Conservation (phyloP, 345 rosid genomes). For the Populus nigra region DNA sequence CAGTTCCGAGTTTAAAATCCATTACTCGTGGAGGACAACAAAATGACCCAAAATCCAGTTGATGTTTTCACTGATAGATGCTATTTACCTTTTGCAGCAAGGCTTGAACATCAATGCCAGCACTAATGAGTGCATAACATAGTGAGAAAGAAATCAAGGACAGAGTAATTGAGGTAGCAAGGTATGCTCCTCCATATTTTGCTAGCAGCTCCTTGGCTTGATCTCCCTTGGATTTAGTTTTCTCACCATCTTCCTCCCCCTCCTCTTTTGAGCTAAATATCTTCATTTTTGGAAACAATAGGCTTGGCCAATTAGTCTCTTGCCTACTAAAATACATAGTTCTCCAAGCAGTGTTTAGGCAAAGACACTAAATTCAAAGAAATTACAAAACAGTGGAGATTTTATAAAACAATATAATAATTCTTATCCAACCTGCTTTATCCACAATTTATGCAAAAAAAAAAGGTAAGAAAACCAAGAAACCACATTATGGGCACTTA, state of each 20-base stretch:
- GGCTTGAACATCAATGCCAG: conserved; percentile 77
- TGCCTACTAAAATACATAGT: background rate
- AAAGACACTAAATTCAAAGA: background rate
- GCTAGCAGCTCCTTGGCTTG: conserved; percentile 70
- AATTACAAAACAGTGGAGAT: background rate
- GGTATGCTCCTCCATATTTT: conserved; percentile 93
- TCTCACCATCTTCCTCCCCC: conserved; percentile 33
- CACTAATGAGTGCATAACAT: conserved; percentile 60
- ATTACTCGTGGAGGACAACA: background rate
- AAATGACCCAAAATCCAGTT: background rate
- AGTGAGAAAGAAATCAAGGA: conserved; percentile 78
- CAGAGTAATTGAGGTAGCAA: conserved; percentile 87
- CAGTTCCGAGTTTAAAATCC: background rate
- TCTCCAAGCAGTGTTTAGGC: background rate
- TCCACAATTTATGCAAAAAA: background rate
- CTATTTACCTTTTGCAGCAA: conserved; percentile 57
- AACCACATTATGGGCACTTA: background rate
- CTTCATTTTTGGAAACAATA: conserved; percentile 29
- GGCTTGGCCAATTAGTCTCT: background rate
- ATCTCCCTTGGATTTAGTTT: conserved; percentile 64
- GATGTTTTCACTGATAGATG: background rate
- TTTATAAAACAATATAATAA: background rate
- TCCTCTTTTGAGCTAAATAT: conserved; percentile 73
- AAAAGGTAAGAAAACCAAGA: background rate
- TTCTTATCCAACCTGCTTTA: background rate